Evolutionary conservation across 306 rosid species (phyloP).

Genomic region (Arachis hypogaea): DNA sequence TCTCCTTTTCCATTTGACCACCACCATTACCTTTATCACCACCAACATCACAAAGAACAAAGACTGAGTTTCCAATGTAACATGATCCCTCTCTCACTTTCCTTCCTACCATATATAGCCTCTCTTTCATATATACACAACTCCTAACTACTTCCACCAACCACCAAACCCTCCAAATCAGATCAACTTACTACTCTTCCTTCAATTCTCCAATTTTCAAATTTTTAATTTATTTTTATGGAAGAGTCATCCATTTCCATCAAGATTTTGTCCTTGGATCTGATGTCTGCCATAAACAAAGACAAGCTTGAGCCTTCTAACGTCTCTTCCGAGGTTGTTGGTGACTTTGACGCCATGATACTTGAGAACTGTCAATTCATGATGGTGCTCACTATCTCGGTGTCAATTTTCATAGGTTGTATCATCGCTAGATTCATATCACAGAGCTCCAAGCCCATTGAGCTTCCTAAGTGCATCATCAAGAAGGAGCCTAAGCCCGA

Average conservation of each 20-base stretch:
- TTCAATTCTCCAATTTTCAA: background rate
- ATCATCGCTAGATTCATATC: slow-evolving; percentile 66
- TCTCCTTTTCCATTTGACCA: too few relatives aligned
- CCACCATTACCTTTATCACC: too few relatives aligned
- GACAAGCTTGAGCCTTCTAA: slow-evolving; percentile 75
- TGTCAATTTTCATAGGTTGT: slow-evolving; percentile 87
- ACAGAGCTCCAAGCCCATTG: slow-evolving; percentile 46
- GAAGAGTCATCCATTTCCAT: slow-evolving; percentile 63
- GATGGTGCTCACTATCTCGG: slow-evolving; percentile 74
- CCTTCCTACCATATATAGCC: slow-evolving; percentile 23
- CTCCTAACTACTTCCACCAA: slow-evolving; percentile 45
- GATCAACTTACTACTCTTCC: background rate
- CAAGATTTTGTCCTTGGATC: slow-evolving; percentile 85
- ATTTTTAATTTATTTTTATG: slow-evolving; percentile 39
- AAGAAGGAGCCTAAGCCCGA: slow-evolving; percentile 53
- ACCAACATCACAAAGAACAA: background rate
- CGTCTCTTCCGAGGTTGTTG: slow-evolving; percentile 48
- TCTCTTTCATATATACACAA: background rate
- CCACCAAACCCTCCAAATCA: background rate
- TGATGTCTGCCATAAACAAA: slow-evolving; percentile 76
- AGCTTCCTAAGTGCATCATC: slow-evolving; percentile 54
- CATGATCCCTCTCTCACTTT: slow-evolving; percentile 27
- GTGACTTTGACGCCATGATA: slow-evolving; percentile 51
- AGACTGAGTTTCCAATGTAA: background rate
- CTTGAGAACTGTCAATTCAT: slow-evolving; percentile 71